A percentile compares a stretch with the other conserved stretches of the same genome.
Conservation (phyloP, 768 basidiomycete genomes). For the Trichaptum fuscoviolaceum region DNA sequence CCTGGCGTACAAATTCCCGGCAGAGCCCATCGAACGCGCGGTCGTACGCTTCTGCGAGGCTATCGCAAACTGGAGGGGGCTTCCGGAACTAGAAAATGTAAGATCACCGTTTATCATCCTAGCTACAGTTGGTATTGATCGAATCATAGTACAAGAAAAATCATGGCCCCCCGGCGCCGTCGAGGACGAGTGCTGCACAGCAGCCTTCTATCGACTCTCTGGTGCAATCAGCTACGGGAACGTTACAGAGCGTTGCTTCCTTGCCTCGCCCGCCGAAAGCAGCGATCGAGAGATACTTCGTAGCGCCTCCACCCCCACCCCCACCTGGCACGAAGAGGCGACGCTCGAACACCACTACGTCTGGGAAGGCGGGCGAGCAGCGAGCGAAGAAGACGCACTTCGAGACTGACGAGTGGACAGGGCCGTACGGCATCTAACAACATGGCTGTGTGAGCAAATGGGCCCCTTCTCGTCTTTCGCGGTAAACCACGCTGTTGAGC, state of each 20-base stretch:
- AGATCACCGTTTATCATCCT: constrained; percentile 6
- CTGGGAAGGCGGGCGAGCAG: background rate
- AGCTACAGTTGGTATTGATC: background rate
- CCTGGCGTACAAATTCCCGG: constrained; percentile 73
- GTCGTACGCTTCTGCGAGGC: constrained; percentile 79
- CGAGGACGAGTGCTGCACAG: background rate
- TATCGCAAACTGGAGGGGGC: constrained; percentile 76
- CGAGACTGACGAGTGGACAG: background rate
- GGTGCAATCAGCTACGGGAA: background rate
- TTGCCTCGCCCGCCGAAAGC: constrained; percentile 1
- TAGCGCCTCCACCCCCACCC: background rate
- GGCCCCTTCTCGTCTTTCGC: background rate
- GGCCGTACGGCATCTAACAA: background rate
- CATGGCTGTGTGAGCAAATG: background rate
- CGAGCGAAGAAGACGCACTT: background rate
- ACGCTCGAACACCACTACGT: background rate
- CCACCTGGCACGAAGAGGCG: background rate
- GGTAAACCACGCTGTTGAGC: background rate
- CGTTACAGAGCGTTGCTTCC: background rate
- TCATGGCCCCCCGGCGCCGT: background rate
- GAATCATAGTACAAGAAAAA: background rate
- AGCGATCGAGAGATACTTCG: background rate
- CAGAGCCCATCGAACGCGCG: constrained; percentile 75
- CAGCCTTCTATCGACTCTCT: background rate
- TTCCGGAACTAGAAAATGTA: constrained; percentile 79